Conservation (phyloP, 2,329 filamentous ascomycete genomes). For the Trichothecium sympodiale region DNA sequence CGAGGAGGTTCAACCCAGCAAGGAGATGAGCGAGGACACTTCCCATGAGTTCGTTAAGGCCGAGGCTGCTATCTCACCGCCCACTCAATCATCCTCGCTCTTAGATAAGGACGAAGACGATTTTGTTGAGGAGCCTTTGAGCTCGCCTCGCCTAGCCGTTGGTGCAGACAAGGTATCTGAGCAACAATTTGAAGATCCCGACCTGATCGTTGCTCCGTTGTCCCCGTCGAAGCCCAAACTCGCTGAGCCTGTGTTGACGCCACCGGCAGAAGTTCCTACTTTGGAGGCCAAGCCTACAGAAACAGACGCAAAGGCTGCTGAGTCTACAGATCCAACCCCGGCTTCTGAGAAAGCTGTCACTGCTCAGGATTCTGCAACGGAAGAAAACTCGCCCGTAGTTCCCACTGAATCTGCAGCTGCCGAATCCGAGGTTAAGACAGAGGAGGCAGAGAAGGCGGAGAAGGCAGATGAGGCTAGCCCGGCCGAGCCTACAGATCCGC, state of each 20-base stretch:
- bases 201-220: slow-evolving; percentile 45
- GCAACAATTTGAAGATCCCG: slow-evolving; percentile 41
- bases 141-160: slow-evolving; percentile 53
- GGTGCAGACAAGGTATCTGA: slow-evolving; percentile 45
- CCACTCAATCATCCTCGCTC: slow-evolving; percentile 16
- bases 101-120: slow-evolving; percentile 53
- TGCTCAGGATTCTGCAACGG: too few relatives aligned
- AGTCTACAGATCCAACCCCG: background rate
- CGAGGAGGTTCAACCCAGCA: slow-evolving; percentile 68
- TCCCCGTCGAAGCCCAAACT: slow-evolving; percentile 35
- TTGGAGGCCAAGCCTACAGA: slow-evolving; percentile 7
- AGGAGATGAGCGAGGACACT: slow-evolving; percentile 61
- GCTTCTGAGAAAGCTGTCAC: too few relatives aligned
- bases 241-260: slow-evolving; percentile 10
- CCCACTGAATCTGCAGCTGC: background rate
- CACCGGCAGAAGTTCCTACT: slow-evolving; percentile 4
- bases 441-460: background rate
- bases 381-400: background rate
- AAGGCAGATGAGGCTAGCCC: too few relatives aligned
- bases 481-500: too few relatives aligned
- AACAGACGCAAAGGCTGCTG: slow-evolving; percentile 5
- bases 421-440: background rate
- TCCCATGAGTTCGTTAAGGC: slow-evolving; percentile 58
- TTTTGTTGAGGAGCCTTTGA: slow-evolving; percentile 69
- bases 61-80: slow-evolving; percentile 35